Conservation (phyloP, 768 basidiomycete species). For the Auricularia cornea region DNA sequence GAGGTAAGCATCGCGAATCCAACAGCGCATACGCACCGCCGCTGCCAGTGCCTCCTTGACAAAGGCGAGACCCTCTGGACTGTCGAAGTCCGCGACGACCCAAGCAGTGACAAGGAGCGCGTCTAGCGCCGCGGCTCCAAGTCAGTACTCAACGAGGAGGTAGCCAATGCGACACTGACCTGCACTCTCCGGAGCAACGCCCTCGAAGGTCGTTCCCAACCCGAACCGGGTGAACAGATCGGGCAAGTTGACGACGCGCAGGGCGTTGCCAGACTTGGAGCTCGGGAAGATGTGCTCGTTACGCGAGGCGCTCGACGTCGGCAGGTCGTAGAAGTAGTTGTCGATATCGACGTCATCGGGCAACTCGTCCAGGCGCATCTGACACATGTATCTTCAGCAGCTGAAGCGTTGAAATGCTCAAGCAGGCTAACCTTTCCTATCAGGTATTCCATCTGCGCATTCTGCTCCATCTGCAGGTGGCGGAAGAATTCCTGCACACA, state of each 20-base stretch:
- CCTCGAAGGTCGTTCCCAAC: slow-evolving; percentile 31
- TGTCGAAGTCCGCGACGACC: slow-evolving; percentile 74
- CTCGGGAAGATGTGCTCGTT: slow-evolving; percentile 66
- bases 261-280: slow-evolving; percentile 29
- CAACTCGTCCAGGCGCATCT: slow-evolving; percentile 13
- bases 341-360: slow-evolving; percentile 38
- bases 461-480: slow-evolving; percentile 52
- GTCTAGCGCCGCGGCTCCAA: neutral
- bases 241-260: slow-evolving; percentile 48
- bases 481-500: slow-evolving; percentile 51
- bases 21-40: slow-evolving; percentile 34
- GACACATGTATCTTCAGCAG: slow-evolving; percentile 48
- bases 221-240: slow-evolving; percentile 43
- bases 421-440: slow-evolving; percentile 53
- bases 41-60: slow-evolving; percentile 59
- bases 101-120: slow-evolving; percentile 31
- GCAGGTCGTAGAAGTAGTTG: slow-evolving; percentile 86
- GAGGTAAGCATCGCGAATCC: slow-evolving; percentile 3
- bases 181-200: slow-evolving; percentile 50
- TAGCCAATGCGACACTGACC: slow-evolving; percentile 30
- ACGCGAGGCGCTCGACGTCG: slow-evolving; percentile 58
- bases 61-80: slow-evolving; percentile 44
- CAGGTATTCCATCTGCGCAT: slow-evolving; percentile 53
- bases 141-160: neutral
- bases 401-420: slow-evolving; percentile 40